phyloP scores from a whole-genome alignment of 2,329 filamentous ascomycete species.

The Simplicillium sp. region DNA sequence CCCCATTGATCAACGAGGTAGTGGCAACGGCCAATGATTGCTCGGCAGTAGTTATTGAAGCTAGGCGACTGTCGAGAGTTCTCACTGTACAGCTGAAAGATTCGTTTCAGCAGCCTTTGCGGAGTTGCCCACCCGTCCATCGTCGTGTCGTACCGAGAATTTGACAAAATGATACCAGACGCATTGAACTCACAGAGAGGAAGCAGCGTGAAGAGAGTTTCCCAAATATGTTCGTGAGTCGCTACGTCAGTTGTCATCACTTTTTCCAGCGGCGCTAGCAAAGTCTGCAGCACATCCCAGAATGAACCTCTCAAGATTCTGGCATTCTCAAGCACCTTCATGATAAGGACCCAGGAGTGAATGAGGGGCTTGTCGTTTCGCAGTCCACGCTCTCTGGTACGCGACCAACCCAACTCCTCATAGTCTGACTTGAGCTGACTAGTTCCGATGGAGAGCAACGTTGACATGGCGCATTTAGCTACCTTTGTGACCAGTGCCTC shows the following conservation, averaged over 20 bases:
- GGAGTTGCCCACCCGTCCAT: constrained; percentile 52
- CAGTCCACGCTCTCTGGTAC: constrained; percentile 42
- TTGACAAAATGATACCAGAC: constrained; percentile 34
- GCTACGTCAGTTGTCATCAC: constrained; percentile 30
- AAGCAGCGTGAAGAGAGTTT: constrained; percentile 48
- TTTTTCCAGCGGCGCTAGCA: constrained; percentile 25
- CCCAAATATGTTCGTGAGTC: constrained; percentile 48
- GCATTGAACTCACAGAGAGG: constrained; percentile 52
- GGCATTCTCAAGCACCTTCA: constrained; percentile 41
- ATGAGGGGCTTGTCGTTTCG: constrained; percentile 31
- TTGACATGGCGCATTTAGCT: constrained; percentile 24
- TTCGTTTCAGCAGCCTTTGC: constrained; percentile 44
- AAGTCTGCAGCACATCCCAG: constrained; percentile 46
- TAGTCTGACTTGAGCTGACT: constrained; percentile 36
- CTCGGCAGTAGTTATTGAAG: constrained; percentile 57
- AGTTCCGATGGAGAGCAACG: constrained; percentile 33
- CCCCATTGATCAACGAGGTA: constrained; percentile 57
- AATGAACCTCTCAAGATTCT: constrained; percentile 44
- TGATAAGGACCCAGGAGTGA: constrained; percentile 50
- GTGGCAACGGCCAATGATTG: constrained; percentile 50
- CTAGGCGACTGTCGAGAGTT: constrained; percentile 45
- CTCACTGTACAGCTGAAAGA: constrained; percentile 49
- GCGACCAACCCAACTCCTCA: constrained; percentile 32
- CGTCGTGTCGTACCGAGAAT: constrained; percentile 16
- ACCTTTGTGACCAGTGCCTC: constrained; percentile 39